A percentile compares a stretch with the other conserved stretches of the same genome.
phyloP scores from a whole-genome alignment of 2,329 filamentous ascomycete species.

The Cladosporium colombiae region DNA sequence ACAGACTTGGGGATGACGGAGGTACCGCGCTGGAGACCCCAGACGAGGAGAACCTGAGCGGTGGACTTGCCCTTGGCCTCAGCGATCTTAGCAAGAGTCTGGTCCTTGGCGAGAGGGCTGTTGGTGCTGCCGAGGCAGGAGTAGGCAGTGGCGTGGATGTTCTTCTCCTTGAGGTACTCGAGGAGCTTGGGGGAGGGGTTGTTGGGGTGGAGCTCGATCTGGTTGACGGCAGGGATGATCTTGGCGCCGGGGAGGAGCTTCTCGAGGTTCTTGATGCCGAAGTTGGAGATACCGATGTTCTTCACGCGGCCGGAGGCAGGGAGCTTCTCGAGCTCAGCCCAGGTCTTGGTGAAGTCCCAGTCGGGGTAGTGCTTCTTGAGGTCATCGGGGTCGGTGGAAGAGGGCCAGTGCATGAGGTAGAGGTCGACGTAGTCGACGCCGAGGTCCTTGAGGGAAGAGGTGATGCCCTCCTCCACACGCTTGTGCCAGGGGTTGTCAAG shows the following conservation, averaged over 20 bases:
- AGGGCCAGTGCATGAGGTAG: slow-evolving; percentile 51
- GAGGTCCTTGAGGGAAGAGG: slow-evolving; percentile 43
- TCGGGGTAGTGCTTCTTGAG: slow-evolving; percentile 69
- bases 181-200: slow-evolving; percentile 58
- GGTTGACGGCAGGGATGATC: slow-evolving; percentile 61
- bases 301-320: slow-evolving; percentile 62
- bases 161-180: slow-evolving; percentile 52
- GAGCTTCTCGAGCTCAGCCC: slow-evolving; percentile 66
- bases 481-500: slow-evolving; percentile 43
- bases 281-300: slow-evolving; percentile 80
- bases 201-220: slow-evolving; percentile 70
- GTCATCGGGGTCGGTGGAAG: slow-evolving; percentile 50
- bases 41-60: slow-evolving; percentile 51
- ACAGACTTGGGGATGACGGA: slow-evolving; percentile 55
- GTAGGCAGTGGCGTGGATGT: slow-evolving; percentile 57
- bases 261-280: slow-evolving; percentile 54
- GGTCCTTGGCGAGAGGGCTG: slow-evolving; percentile 44
- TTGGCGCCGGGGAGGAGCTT: slow-evolving; percentile 60
- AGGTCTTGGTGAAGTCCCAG: slow-evolving; percentile 62
- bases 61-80: slow-evolving; percentile 45
- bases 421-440: slow-evolving; percentile 45
- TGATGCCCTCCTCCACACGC: slow-evolving; percentile 37
- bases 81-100: slow-evolving; percentile 44
- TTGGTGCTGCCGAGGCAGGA: slow-evolving; percentile 51
- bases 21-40: slow-evolving; percentile 51